Conservation (phyloP, 805 yeast species). For the Wilhelminamyces savonicus region DNA sequence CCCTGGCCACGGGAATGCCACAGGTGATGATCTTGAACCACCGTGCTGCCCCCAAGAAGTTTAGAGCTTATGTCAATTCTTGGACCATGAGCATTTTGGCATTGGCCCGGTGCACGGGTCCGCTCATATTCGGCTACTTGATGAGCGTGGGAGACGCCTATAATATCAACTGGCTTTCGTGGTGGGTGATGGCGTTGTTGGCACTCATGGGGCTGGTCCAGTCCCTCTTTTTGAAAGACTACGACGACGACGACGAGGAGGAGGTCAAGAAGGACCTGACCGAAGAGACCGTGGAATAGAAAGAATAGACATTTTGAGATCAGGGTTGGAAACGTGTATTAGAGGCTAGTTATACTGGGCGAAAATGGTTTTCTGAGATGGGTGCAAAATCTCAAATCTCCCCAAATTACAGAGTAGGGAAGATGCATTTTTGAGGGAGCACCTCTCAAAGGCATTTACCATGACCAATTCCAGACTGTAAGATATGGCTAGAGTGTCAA, state of each 20-base stretch:
- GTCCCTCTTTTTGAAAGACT: slow-evolving; percentile 20
- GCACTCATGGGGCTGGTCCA: slow-evolving; percentile 23
- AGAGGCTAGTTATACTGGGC: no score
- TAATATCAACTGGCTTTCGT: slow-evolving; percentile 21
- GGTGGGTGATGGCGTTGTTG: slow-evolving; percentile 28
- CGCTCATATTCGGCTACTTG: slow-evolving; percentile 26
- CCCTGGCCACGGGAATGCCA: slow-evolving; percentile 29
- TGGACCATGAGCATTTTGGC: slow-evolving; percentile 27
- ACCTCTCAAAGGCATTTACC: no score
- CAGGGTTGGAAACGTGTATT: no score
- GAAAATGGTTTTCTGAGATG: no score
- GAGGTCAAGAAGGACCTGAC: background rate
- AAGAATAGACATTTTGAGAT: background rate
- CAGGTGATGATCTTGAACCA: slow-evolving; percentile 29
- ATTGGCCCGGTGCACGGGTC: slow-evolving; percentile 26
- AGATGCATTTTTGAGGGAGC: no score
- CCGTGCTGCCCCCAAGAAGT: slow-evolving; percentile 27
- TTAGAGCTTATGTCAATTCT: slow-evolving; percentile 31
- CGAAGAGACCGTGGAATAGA: background rate
- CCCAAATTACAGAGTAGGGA: no score
- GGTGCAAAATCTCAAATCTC: no score
- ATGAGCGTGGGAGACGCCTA: slow-evolving; percentile 25
- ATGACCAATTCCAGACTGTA: no score
- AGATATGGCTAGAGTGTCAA: no score
- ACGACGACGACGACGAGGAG: slow-evolving; percentile 14